phyloP scores from a whole-genome alignment of 352 stramenopile genomes.

The Pythium sukuiense region DNA sequence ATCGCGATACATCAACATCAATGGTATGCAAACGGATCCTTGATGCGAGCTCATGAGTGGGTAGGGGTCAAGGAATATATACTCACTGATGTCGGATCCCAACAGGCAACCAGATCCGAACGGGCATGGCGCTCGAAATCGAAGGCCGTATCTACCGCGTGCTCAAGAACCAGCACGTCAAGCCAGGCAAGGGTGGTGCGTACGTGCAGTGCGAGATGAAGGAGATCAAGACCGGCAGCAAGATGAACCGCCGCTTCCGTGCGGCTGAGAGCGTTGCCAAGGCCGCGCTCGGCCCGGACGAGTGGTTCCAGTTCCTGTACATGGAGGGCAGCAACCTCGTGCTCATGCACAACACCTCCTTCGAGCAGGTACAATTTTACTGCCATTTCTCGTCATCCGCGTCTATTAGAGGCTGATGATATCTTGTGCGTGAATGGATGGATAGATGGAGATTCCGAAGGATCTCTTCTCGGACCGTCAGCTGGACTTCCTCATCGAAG shows the following conservation, averaged over 20 bases:
- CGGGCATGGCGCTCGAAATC: conserved; percentile 82
- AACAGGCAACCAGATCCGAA: conserved; percentile 78
- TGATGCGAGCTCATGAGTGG: not conserved
- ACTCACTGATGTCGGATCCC: not conserved
- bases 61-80: not conserved
- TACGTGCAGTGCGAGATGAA: conserved; percentile 86
- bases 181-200: conserved; percentile 81
- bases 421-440: not conserved
- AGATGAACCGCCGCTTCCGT: conserved; percentile 82
- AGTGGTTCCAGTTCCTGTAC: conserved; percentile 86
- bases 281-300: conserved; percentile 66
- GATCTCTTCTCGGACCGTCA: conserved; percentile 73
- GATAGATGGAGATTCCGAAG: conserved; percentile 69
- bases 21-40: conserved; percentile 37
- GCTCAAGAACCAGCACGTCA: conserved; percentile 83
- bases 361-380: conserved; percentile 60
- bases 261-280: conserved; percentile 80
- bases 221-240: conserved; percentile 85
- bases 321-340: conserved; percentile 74
- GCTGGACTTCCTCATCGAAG: conserved; percentile 75
- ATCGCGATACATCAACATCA: conserved; percentile 63
- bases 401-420: not conserved
- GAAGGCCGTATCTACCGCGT: conserved; percentile 85
- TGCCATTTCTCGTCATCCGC: no score
- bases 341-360: conserved; percentile 81